These are phyloP conservation scores for Glycine soja DNA, from an alignment of 306 rosid genomes.

Conservation along the genomic window DNA sequence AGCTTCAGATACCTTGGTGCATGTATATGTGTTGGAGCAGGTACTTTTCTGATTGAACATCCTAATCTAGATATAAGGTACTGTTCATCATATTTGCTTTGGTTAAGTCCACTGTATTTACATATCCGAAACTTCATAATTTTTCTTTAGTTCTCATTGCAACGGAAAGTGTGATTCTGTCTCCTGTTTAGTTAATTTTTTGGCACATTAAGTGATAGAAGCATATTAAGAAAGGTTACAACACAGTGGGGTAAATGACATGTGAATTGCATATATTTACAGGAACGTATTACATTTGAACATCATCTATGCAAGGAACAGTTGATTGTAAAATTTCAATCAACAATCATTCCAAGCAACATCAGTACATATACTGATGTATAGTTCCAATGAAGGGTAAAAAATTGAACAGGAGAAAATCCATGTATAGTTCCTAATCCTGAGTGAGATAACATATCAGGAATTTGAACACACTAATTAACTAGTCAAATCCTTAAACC, in stretches of 20 bases:
- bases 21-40: background rate
- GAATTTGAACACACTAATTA: slow-evolving; percentile 30
- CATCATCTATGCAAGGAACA: slow-evolving; percentile 11
- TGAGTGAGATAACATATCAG: background rate
- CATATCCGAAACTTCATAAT: background rate
- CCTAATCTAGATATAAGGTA: background rate
- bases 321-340: slow-evolving; percentile 34
- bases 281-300: slow-evolving; percentile 29
- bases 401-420: slow-evolving; percentile 16
- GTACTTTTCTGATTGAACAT: background rate
- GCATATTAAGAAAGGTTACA: background rate
- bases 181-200: background rate
- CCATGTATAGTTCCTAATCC: slow-evolving; percentile 33
- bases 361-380: too few relatives aligned
- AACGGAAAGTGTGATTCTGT: background rate
- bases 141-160: background rate
- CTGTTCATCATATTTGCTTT: background rate
- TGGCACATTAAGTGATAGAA: background rate
- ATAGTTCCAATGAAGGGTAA: background rate
- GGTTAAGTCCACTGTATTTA: too few relatives aligned
- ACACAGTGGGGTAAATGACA: slow-evolving; percentile 9
- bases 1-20: background rate
- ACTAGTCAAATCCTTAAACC: slow-evolving; percentile 23
- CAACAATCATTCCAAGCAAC: slow-evolving; percentile 8
- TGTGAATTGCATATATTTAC: slow-evolving; percentile 20